Evolutionary conservation across 1,284 basidiomycete genomes (phyloP).

Genomic region (Singerocomus rubriflavus): DNA sequence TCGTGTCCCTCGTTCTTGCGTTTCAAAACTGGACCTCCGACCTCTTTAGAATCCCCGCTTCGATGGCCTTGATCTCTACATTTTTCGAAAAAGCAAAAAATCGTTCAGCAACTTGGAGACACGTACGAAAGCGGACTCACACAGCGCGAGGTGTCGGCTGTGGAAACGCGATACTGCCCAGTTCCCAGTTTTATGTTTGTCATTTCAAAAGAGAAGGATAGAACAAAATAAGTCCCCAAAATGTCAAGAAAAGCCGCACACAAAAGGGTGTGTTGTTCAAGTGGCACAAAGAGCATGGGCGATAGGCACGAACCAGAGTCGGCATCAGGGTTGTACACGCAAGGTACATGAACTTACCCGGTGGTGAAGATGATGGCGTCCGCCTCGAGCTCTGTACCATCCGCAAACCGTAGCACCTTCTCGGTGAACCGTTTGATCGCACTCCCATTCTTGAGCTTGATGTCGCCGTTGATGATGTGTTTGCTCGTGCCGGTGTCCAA

Average conservation of each 20-base stretch:
- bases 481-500: constrained; percentile 39
- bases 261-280: too few species aligned
- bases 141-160: constrained; percentile 38
- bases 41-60: too few species aligned
- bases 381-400: constrained; percentile 43
- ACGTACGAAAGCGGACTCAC: constrained; percentile 22
- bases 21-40: too few species aligned
- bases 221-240: too few species aligned
- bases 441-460: constrained; percentile 43
- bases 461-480: constrained; percentile 41
- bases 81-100: too few species aligned
- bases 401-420: constrained; percentile 38
- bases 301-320: background rate
- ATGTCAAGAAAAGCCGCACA: too few species aligned
- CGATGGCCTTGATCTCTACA: too few species aligned
- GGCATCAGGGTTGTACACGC: background rate
- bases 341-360: constrained; percentile 25
- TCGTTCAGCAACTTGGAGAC: too few species aligned
- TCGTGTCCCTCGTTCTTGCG: too few species aligned
- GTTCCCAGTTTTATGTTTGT: constrained; percentile 28
- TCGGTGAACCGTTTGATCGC: constrained; percentile 37
- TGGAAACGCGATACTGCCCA: constrained; percentile 34
- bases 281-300: background rate
- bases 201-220: too few species aligned
- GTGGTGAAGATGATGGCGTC: constrained; percentile 49